Base-by-base conservation (phyloP, 2,329 filamentous ascomycete genomes). In the Thelonectria olida region DNA sequence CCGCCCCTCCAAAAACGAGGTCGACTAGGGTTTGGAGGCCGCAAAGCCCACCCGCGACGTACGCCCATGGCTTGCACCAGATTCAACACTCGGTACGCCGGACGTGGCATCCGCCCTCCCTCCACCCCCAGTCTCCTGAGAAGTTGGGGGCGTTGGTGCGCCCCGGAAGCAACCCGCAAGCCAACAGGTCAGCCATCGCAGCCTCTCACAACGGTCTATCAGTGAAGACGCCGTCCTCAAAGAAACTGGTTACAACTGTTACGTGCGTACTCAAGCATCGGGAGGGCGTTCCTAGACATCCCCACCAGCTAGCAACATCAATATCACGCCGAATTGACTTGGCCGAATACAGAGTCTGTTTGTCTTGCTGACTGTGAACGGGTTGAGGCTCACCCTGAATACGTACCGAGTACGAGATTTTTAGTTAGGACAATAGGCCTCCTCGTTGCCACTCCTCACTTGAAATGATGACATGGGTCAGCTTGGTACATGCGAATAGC, bases 161-260 rank as follows among this genome's bases (percentile, higher is more conserved):
- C 48, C 44, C 53, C 34, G 56, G 41, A 44, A 60, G 48, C 51
- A 61, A 56, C 47, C 62, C 45, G 20, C 42, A 56, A 62, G 49
- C 56, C 55, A 57, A 39, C 38, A 13, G 56, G 55, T 54, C 47
- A 52, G 57, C 52, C 62, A 50, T 61, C 20, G 41, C 54, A 58
- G 59, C 62, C 64, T 53, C 36, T 60, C 41, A 9, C 49, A 66
- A 66, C 51, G 61, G 48, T 59, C 50, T 55, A 19, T 45, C 56
- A 47, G 58, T 45, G 31, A 49, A 60, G 47, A 20, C 47, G 38
- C 49, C 50, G 41, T 34, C 20, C 17, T 50, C 17, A 10, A 13
- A 19, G 7, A 12, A 22, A 10, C 27, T 23, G 44, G 22, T 15
- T 13, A 15, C 31, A 34, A 10, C 31, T 6, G 25, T 5, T 27